phyloP scores from a whole-genome alignment of 2,329 filamentous ascomycete genomes.

The Lecanosticta acicola region DNA sequence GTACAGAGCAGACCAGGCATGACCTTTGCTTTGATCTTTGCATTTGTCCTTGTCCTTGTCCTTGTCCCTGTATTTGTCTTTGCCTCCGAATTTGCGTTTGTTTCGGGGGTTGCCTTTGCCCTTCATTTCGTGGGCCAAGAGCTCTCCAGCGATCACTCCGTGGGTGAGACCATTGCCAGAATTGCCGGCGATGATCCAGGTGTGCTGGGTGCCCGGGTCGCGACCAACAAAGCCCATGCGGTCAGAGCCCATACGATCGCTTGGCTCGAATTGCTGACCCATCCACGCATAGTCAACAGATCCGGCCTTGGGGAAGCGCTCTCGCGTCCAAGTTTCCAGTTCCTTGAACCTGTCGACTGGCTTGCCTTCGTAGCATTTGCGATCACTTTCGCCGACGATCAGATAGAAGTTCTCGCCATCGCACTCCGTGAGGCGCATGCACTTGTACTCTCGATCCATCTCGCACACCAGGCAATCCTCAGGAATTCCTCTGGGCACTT shows the following conservation, averaged over 20 bases:
- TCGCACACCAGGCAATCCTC: constrained; percentile 55
- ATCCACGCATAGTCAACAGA: constrained; percentile 53
- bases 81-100: no score
- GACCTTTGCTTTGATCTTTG: no score
- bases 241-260: no score
- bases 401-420: constrained; percentile 52
- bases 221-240: constrained; percentile 53
- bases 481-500: constrained; percentile 47
- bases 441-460: constrained; percentile 51
- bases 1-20: no score
- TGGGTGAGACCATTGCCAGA: constrained; percentile 55
- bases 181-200: constrained; percentile 53
- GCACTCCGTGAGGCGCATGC: constrained; percentile 49
- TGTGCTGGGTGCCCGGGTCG: constrained; percentile 48
- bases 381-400: constrained; percentile 53
- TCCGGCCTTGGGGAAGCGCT: constrained; percentile 48
- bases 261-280: constrained; percentile 53
- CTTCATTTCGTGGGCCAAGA: constrained; percentile 52
- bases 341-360: constrained; percentile 42
- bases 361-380: constrained; percentile 52
- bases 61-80: no score
- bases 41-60: no score
- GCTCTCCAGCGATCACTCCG: constrained; percentile 47
- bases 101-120: constrained; percentile 44
- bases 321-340: constrained; percentile 50